These are phyloP conservation scores for Ophiocordyceps camponoti-floridani DNA, from an alignment of 2,329 filamentous ascomycete species.

Conservation along the genomic window DNA sequence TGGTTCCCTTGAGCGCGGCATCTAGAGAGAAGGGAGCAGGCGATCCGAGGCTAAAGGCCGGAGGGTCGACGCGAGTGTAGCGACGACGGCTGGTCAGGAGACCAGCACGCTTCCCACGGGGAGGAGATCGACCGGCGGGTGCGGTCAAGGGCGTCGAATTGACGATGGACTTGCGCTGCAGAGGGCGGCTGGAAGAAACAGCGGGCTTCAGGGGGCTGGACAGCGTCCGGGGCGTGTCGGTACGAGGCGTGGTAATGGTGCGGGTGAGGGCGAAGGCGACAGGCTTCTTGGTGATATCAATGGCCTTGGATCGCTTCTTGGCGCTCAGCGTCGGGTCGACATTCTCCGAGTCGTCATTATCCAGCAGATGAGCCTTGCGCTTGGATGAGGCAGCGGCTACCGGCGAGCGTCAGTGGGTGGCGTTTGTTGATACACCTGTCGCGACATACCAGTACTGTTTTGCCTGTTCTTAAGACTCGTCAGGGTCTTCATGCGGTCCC, in stretches of 20 bases:
- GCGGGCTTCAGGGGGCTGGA: constrained; percentile 13
- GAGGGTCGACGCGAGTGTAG: constrained; percentile 54
- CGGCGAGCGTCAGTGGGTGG: too few species aligned
- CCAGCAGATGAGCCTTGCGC: constrained; percentile 41
- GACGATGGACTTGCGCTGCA: constrained; percentile 32
- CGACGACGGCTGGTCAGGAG: constrained; percentile 52
- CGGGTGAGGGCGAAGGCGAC: constrained; percentile 16
- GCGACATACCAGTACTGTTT: constrained; percentile 45
- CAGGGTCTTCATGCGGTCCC: constrained; percentile 50
- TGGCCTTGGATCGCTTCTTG: constrained; percentile 41
- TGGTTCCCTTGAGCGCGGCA: constrained; percentile 62
- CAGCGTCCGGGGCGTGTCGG: neutral
- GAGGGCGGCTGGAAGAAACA: constrained; percentile 20
- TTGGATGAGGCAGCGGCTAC: too few species aligned
- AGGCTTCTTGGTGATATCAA: constrained; percentile 23
- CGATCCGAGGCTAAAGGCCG: constrained; percentile 35
- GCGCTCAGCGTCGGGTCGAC: constrained; percentile 37
- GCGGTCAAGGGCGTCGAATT: constrained; percentile 40
- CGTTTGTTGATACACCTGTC: too few species aligned
- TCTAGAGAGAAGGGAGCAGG: constrained; percentile 66
- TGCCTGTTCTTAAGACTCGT: constrained; percentile 65
- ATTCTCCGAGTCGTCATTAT: constrained; percentile 43
- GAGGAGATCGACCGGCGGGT: constrained; percentile 69
- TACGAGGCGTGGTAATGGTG: constrained; percentile 16
- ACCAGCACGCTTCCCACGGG: constrained; percentile 47